A percentile compares a stretch with the other conserved stretches of the same genome.
Conservation (phyloP, 2,329 filamentous ascomycete genomes). For the Elsinoe ampelina region DNA sequence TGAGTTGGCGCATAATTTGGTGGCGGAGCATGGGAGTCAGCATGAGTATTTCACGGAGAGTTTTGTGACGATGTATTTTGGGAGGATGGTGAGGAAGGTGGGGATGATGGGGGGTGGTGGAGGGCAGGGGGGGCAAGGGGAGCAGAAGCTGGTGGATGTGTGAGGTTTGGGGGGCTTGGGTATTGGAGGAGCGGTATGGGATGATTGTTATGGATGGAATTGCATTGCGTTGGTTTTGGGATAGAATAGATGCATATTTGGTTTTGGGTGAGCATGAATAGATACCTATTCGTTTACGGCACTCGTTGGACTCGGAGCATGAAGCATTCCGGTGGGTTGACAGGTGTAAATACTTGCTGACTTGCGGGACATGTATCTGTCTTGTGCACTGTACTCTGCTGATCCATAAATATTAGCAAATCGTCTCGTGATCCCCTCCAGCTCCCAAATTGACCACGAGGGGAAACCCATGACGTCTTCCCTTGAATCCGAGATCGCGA, state of each 20-base stretch:
- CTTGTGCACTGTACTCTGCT: neutral
- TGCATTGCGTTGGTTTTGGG: neutral
- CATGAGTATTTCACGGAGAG: slow-evolving; percentile 82
- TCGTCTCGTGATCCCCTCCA: slow-evolving; percentile 1
- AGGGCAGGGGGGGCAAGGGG: neutral
- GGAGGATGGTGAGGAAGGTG: slow-evolving; percentile 54
- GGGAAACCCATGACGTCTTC: neutral
- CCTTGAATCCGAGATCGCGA: neutral
- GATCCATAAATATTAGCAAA: neutral
- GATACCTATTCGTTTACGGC: neutral
- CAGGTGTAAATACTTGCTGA: neutral
- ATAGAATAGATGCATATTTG: neutral
- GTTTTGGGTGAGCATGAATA: neutral
- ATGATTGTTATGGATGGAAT: neutral
- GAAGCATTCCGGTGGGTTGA: neutral
- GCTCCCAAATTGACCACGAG: neutral
- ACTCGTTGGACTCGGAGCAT: neutral
- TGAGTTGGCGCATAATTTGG: slow-evolving; percentile 90
- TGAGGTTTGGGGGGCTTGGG: neutral
- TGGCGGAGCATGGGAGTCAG: slow-evolving; percentile 63
- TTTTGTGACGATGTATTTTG: slow-evolving; percentile 69
- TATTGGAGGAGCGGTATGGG: neutral
- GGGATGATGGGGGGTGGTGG: slow-evolving; percentile 14
- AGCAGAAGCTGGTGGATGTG: neutral
- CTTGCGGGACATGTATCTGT: neutral